phyloP scores from a whole-genome alignment of 768 basidiomycete species.

The Leccinum variicolor region DNA sequence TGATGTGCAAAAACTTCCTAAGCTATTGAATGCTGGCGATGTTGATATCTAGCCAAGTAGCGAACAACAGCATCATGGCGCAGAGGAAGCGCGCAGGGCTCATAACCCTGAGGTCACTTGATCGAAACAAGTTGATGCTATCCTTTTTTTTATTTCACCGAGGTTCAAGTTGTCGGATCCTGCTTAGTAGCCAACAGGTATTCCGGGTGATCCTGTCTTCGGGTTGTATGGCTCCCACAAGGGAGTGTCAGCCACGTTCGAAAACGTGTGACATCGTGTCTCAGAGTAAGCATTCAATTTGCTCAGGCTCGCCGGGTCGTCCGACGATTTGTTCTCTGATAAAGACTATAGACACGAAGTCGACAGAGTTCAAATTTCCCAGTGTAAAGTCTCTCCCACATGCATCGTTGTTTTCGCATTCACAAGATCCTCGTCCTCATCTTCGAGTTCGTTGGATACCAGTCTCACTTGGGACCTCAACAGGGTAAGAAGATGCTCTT shows the following conservation, averaged over 20 bases:
- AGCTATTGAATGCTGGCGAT: neutral
- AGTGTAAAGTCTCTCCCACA: conserved; percentile 25
- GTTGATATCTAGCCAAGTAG: neutral
- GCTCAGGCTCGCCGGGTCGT: neutral
- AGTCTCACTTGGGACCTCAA: neutral
- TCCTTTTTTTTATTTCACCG: neutral
- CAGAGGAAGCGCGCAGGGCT: conserved; percentile 48
- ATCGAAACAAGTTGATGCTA: conserved; percentile 47
- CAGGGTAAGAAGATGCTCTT: conserved; percentile 4
- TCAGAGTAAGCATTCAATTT: neutral
- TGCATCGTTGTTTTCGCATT: conserved; percentile 30
- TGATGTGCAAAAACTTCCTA: neutral
- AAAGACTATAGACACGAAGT: neutral
- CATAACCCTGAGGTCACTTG: conserved; percentile 49
- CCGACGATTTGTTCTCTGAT: neutral
- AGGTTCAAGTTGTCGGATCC: too few species aligned
- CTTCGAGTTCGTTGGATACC: conserved; percentile 1
- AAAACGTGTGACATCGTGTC: neutral
- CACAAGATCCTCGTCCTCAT: conserved; percentile 10
- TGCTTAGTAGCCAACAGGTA: neutral
- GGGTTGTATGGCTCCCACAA: neutral
- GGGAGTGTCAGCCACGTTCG: neutral
- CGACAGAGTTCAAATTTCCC: neutral
- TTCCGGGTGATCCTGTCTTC: neutral
- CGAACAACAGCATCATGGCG: conserved; percentile 39